Conservation (phyloP, 2,329 filamentous ascomycete genomes). For the Colletotrichum sp. region DNA sequence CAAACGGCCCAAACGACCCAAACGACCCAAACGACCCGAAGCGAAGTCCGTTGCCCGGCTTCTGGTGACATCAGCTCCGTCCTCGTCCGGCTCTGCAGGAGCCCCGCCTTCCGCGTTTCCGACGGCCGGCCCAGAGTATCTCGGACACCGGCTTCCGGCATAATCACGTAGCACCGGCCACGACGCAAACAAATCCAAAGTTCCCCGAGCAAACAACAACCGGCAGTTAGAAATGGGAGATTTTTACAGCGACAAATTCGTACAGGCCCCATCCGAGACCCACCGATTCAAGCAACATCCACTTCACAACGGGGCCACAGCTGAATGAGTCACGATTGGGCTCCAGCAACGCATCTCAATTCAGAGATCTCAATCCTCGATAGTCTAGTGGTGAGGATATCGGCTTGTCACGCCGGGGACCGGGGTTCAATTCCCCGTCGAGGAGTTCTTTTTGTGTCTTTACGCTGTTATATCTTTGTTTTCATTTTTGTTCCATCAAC, state of each 20-base stretch:
- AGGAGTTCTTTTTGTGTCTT: neutral
- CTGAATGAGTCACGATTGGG: neutral
- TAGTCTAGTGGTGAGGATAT: conserved; percentile 15
- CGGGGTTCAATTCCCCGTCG: conserved; percentile 4
- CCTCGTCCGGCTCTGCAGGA: neutral
- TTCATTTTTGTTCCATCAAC: too few relatives aligned
- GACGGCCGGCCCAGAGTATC: neutral
- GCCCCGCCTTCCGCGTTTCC: neutral
- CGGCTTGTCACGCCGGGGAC: conserved; percentile 10
- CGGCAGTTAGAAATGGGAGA: fast-evolving
- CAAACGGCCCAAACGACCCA: neutral
- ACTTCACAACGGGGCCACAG: neutral
- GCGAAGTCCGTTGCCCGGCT: neutral
- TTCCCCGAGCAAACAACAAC: neutral
- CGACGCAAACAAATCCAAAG: neutral
- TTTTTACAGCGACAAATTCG: neutral
- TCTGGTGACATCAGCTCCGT: neutral
- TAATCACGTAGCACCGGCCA: fast-evolving
- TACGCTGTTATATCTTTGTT: too few relatives aligned
- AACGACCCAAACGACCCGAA: neutral
- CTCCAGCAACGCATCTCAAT: neutral
- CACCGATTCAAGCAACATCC: neutral
- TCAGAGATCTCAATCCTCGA: neutral
- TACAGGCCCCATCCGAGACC: neutral
- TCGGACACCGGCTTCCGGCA: neutral